Base-by-base conservation (phyloP, 805 yeast species). In the Candida krabiensis region DNA sequence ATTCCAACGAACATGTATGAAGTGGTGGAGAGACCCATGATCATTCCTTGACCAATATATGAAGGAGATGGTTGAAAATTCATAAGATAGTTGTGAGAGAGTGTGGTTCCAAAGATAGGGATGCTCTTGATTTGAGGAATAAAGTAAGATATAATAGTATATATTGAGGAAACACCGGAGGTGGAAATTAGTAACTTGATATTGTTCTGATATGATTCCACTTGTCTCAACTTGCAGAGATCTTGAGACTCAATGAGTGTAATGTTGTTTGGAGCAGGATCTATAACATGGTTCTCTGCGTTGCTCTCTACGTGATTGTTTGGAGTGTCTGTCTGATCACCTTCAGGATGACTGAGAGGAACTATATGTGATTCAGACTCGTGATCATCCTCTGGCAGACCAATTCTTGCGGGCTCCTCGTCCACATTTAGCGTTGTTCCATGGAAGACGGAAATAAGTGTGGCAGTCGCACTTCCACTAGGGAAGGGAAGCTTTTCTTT, bases 31-130 rank as follows among this genome's bases (percentile, higher is more conserved):
- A 89, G 66, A 0, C 99, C 99, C 99, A 91, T 91, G 40, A 91
- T 91, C 28, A 93, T 88, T 4, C 99, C 99, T 62, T 91, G 99
- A 2, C 99, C 99, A 24, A 93, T 75, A 58, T 91, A 91, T 0
- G 98, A 98, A 0, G 99, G 99, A 0, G 96, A 88, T 0, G 96
- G 96, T 59, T 93, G 96, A 43, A 93, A 75, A 42, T 84, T 81
- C 93, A 97, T 86, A 31, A 85, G 70, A 61, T 86, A 86, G 13
- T 70, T 62, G 15, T 64, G 53, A 0, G 96, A 85, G 14, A 87
- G 63, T 30, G 56, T 53, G 1, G 50, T 26, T 0, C 98, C 98
- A 58, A 91, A 86, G 1, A 91, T 55, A 0, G 97, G 97, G 5
- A 93, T 52, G 28, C 67, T 67, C 36, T 79, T 71, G 9, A 93